phyloP scores from a whole-genome alignment of 257 asterid species.

The Rehmannia glutinosa region DNA sequence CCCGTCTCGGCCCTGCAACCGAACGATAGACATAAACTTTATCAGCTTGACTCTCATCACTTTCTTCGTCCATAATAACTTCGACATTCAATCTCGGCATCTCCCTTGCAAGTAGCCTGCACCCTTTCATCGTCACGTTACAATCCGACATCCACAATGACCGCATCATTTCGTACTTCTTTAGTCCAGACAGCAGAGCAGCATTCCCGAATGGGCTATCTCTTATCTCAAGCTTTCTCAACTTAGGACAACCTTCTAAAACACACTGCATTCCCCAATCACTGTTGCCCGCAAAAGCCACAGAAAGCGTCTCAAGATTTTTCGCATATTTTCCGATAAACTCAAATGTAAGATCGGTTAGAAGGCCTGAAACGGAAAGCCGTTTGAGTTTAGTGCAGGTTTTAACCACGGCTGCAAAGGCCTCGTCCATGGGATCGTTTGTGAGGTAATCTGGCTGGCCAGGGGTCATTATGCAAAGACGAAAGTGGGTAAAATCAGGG shows the following conservation, averaged over 20 bases:
- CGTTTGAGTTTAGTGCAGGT: slow-evolving; percentile 70
- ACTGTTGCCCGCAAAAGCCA: slow-evolving; percentile 85
- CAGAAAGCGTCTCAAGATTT: slow-evolving; percentile 78
- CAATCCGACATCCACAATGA: slow-evolving; percentile 92
- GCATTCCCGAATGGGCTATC: slow-evolving; percentile 80
- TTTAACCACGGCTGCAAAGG: slow-evolving; percentile 78
- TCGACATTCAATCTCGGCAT: slow-evolving; percentile 77
- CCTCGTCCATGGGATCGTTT: slow-evolving; percentile 83
- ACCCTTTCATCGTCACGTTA: slow-evolving; percentile 57
- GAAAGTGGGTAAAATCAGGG: slow-evolving; percentile 86
- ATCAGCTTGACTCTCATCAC: slow-evolving; percentile 39
- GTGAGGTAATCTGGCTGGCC: slow-evolving; percentile 68
- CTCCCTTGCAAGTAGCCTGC: slow-evolving; percentile 57
- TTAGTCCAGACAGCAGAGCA: slow-evolving; percentile 59
- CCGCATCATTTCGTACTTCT: slow-evolving; percentile 69
- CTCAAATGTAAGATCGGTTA: slow-evolving; percentile 75
- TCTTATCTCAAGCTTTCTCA: slow-evolving; percentile 86
- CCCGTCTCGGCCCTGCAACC: slow-evolving; percentile 77
- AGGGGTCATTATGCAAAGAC: slow-evolving; percentile 88
- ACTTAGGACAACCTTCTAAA: slow-evolving; percentile 71
- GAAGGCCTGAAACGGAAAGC: slow-evolving; percentile 73
- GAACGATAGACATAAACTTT: slow-evolving; percentile 72
- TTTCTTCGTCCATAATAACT: slow-evolving; percentile 58
- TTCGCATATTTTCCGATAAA: slow-evolving; percentile 75
- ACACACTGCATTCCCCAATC: slow-evolving; percentile 85